Evolutionary conservation across 257 asterid genomes (phyloP), one percentile per base, ranked within the genome.

Genomic region (Scutellaria barbata): DNA sequence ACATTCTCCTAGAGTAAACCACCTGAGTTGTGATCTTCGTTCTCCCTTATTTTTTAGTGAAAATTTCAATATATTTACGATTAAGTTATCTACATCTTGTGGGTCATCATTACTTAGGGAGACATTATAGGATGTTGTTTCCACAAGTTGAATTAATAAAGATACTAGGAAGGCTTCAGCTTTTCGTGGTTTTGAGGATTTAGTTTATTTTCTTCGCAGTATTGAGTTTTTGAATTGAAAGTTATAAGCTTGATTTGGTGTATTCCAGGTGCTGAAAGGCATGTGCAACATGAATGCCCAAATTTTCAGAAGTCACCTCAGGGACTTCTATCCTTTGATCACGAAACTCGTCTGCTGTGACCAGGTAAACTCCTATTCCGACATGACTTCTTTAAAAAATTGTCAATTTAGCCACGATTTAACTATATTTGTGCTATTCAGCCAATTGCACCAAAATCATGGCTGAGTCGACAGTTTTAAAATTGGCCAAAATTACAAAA

Each of bases 261-360:
- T 75, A 62, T 89, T 84, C 71, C 95, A 94, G 99, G 97, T 91
- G 74, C 92, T 94, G 62, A 80, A 81, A 76, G 89, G 95, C 84
- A 91, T 94, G 99, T 81, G 87, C 75, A 79, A 79, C 60, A 91
- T 94, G 98, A 88, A 94, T 76, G 70, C 83, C 61, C 76, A 67
- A 79, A 86, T 94, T 76, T 91, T 94, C 90, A 85, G 80, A 77
- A 94, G 76, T 76, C 92, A 91, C 78, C 89, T 94, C 56, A 76
- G 90, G 76, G 93, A 88, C 77, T 94, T 94, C 77, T 94, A 94
- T 83, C 99, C 99, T 62, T 79, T 85, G 79, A 88, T 94, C 64
- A 88, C 99, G 5, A 94, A 88, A 83, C 99, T 94, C 14, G 91
- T 94, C 63, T 89, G 96, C 91, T 86, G 93, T 63, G 93, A 94